phyloP scores from a whole-genome alignment of 345 rosid genomes.

The Pistacia vera region DNA sequence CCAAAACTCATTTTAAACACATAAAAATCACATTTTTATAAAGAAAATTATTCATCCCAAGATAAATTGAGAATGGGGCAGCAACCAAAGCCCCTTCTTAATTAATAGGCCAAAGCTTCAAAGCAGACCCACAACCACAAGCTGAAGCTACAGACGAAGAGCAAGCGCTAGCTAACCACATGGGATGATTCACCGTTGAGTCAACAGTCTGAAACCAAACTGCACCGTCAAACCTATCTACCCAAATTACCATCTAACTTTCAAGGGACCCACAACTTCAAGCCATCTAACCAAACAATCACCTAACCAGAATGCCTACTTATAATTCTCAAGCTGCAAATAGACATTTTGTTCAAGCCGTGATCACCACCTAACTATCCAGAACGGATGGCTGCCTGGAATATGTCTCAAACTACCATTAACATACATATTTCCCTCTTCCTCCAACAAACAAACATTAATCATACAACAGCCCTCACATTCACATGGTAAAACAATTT shows the following conservation, averaged over 20 bases:
- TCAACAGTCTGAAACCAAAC: constrained; percentile 2
- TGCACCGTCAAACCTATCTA: neutral
- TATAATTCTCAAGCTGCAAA: too few relatives aligned
- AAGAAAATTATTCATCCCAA: neutral
- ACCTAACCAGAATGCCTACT: too few relatives aligned
- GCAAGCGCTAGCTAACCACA: neutral
- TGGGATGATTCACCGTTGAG: neutral
- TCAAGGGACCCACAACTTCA: constrained; percentile 4
- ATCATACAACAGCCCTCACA: neutral
- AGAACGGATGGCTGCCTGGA: neutral
- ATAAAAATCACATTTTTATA: neutral
- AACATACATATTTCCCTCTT: neutral
- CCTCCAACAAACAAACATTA: constrained; percentile 4
- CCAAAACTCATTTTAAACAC: neutral
- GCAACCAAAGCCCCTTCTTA: neutral
- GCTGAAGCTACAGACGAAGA: neutral
- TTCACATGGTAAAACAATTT: constrained; percentile 2
- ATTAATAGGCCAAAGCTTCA: neutral
- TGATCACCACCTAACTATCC: neutral
- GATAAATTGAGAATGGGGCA: neutral
- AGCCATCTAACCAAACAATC: neutral
- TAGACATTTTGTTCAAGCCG: neutral
- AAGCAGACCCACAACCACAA: constrained; percentile 6
- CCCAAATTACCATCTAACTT: neutral
- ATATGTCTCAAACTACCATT: neutral